Percentiles rank a stretch among this genome's conserved stretches.
phyloP scores from a whole-genome alignment of 345 rosid species.

The Eucalyptus cloeziana region DNA sequence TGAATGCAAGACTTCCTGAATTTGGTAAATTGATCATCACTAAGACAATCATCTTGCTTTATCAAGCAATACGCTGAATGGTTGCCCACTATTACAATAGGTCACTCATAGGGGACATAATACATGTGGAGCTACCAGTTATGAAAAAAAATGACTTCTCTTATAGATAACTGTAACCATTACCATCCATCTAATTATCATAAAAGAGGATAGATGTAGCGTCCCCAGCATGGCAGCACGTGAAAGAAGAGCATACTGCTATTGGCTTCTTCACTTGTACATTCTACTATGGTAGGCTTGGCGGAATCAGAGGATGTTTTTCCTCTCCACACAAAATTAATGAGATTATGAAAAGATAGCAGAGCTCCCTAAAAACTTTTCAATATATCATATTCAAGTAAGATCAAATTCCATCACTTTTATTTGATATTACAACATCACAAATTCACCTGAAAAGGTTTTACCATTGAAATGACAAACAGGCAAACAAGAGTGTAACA shows the following conservation, averaged over 20 bases:
- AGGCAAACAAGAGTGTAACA: neutral
- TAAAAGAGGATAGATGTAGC: neutral
- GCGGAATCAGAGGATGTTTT: neutral
- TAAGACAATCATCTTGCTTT: neutral
- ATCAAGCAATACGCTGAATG: neutral
- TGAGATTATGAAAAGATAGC: neutral
- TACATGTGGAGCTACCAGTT: neutral
- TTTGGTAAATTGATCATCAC: neutral
- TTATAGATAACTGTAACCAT: neutral
- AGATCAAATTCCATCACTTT: neutral
- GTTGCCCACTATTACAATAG: neutral
- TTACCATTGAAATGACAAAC: neutral
- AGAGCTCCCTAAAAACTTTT: neutral
- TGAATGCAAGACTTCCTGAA: neutral
- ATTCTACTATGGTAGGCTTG: neutral
- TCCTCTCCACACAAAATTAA: neutral
- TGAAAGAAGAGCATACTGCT: neutral
- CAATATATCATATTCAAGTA: neutral
- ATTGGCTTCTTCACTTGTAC: neutral
- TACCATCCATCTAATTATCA: neutral
- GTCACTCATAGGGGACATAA: neutral
- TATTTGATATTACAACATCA: neutral
- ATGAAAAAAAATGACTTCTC: neutral
- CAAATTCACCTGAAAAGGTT: neutral
- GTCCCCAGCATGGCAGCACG: neutral